These are phyloP conservation scores for Juglanconis oblonga DNA, from an alignment of 2,329 filamentous ascomycete species.

Conservation along the genomic window DNA sequence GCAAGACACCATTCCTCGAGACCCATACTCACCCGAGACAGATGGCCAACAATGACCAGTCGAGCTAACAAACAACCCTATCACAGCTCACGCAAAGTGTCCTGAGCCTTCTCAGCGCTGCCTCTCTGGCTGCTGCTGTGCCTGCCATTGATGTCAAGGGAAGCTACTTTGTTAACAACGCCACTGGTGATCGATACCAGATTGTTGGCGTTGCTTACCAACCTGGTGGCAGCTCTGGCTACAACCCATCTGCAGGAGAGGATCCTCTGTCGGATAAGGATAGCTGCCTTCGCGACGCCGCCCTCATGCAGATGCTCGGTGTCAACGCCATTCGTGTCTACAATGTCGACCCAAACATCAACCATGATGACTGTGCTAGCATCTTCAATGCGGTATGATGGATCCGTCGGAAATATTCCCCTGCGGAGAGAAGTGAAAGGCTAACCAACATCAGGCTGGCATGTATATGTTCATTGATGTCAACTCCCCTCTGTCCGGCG, in stretches of 20 bases:
- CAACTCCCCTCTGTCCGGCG: constrained; percentile 60
- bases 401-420: background rate
- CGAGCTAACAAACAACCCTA: constrained; percentile 5
- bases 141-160: constrained; percentile 55
- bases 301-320: constrained; percentile 62
- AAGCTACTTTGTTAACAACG: constrained; percentile 58
- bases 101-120: constrained; percentile 30
- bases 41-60: background rate
- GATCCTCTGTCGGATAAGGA: constrained; percentile 60
- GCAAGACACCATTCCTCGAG: too few relatives aligned
- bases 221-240: constrained; percentile 62
- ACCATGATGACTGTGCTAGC: constrained; percentile 65
- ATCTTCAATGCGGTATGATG: constrained; percentile 59
- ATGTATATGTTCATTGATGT: constrained; percentile 70
- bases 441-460: constrained; percentile 44
- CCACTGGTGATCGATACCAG: constrained; percentile 59
- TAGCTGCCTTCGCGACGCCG: constrained; percentile 61
- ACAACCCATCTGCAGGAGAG: constrained; percentile 49
- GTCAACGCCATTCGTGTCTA: constrained; percentile 69
- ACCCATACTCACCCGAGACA: too few relatives aligned
- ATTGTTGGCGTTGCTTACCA: constrained; percentile 68
- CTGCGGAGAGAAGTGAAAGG: background rate
- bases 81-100: constrained; percentile 3
- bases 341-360: constrained; percentile 63
- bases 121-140: constrained; percentile 53